phyloP scores from a whole-genome alignment of 345 rosid genomes.

The Brassica rapa region DNA sequence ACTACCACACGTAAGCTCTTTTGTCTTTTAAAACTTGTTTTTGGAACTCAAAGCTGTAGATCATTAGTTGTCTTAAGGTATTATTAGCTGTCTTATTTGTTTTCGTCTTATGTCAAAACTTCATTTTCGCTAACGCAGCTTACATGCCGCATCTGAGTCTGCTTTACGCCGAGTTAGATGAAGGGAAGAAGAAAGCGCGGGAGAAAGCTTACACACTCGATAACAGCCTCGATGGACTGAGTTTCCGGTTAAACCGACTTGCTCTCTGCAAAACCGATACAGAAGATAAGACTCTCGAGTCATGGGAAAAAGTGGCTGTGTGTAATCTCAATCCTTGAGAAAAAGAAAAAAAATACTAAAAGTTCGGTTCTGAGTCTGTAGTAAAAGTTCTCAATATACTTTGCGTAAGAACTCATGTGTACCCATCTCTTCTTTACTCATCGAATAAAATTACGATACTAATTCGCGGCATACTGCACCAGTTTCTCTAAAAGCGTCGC shows the following conservation, averaged over 20 bases:
- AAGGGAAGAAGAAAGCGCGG: slow-evolving; percentile 70
- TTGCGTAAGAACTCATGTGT: background rate
- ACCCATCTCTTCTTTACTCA: background rate
- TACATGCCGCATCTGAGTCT: slow-evolving; percentile 93
- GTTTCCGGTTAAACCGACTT: slow-evolving; percentile 59
- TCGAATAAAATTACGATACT: background rate
- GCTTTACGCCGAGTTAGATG: slow-evolving; percentile 67
- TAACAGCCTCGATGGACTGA: slow-evolving; percentile 47
- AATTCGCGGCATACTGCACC: background rate
- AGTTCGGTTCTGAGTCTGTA: background rate
- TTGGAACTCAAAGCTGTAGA: background rate
- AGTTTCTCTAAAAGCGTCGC: background rate
- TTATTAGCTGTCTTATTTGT: background rate
- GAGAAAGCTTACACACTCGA: slow-evolving; percentile 63
- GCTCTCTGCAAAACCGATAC: slow-evolving; percentile 67
- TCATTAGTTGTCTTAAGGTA: background rate
- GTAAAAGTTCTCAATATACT: slow-evolving; percentile 10
- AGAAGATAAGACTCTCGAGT: slow-evolving; percentile 58
- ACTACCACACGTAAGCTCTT: slow-evolving; percentile 55
- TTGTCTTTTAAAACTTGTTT: background rate
- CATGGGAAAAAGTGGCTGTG: slow-evolving; percentile 79
- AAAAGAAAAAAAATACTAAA: background rate
- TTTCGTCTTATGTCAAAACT: background rate
- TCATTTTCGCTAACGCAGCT: slow-evolving; percentile 43
- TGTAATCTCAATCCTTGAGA: slow-evolving; percentile 46